These are phyloP conservation scores for Candida nanaspora DNA, from an alignment of 805 yeast species.

Conservation along the genomic window DNA sequence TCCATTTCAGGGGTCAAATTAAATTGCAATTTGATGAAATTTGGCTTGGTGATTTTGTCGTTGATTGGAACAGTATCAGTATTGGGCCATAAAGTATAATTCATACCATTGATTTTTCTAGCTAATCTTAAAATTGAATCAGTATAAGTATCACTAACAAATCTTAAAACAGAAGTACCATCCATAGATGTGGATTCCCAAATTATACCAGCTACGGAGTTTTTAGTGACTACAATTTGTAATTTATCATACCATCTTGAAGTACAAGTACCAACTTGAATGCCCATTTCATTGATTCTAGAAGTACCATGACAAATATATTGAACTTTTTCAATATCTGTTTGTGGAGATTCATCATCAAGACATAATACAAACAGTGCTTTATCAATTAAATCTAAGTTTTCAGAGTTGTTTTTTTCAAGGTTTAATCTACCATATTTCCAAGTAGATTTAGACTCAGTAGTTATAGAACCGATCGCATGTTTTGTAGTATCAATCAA, in stretches of 20 bases:
- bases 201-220: conserved; percentile 52
- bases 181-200: conserved; percentile 56
- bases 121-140: conserved; percentile 52
- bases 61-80: conserved; percentile 29
- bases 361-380: conserved; percentile 46
- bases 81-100: conserved; percentile 45
- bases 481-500: conserved; percentile 32
- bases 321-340: conserved; percentile 41
- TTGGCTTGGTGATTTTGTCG: conserved; percentile 30
- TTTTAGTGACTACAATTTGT: conserved; percentile 44
- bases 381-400: conserved; percentile 34
- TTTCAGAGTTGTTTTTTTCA: conserved; percentile 28
- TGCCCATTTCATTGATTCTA: conserved; percentile 33
- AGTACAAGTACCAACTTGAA: conserved; percentile 51
- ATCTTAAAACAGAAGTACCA: conserved; percentile 49
- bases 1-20: conserved; percentile 37
- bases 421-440: conserved; percentile 36
- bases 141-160: conserved; percentile 50
- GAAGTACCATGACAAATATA: conserved; percentile 49
- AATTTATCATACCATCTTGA: conserved; percentile 55
- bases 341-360: conserved; percentile 38
- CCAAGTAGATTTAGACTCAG: conserved; percentile 46
- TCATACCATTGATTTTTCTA: conserved; percentile 48
- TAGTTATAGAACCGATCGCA: conserved; percentile 48
- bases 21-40: conserved; percentile 24